Percentiles rank a stretch among this genome's conserved stretches.
These are phyloP conservation scores for Calocera cornea DNA, from an alignment of 768 basidiomycete genomes.

Conservation along the genomic window DNA sequence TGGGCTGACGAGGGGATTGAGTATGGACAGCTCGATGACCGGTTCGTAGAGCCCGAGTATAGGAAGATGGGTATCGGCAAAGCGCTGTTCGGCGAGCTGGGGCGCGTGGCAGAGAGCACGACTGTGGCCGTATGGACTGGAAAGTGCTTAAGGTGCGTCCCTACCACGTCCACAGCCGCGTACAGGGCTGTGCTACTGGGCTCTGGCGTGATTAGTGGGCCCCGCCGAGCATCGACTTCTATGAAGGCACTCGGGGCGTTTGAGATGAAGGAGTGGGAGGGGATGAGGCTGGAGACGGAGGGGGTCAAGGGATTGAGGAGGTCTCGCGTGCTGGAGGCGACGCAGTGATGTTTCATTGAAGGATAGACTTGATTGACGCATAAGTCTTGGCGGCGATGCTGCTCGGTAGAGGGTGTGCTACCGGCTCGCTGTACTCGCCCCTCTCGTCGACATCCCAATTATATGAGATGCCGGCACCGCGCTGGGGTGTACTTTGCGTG, in stretches of 20 bases:
- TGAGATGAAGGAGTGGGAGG: constrained; percentile 74
- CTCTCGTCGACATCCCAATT: no score
- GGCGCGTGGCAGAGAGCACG: constrained; percentile 64
- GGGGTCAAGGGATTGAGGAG: constrained; percentile 19
- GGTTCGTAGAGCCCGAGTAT: constrained; percentile 69
- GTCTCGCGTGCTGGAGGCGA: constrained; percentile 6
- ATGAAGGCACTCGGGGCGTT: constrained; percentile 70
- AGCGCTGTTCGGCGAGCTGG: constrained; percentile 74
- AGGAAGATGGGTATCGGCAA: constrained; percentile 74
- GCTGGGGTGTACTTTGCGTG: no score
- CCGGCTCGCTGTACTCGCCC: no score
- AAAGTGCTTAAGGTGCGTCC: constrained; percentile 37
- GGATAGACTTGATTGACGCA: no score
- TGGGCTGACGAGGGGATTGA: no score
- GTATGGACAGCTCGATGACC: constrained; percentile 91
- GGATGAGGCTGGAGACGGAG: constrained; percentile 29
- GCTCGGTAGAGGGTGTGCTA: no score
- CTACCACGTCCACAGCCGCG: no score
- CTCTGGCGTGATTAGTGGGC: constrained; percentile 59
- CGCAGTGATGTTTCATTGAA: not conserved
- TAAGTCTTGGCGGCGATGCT: no score
- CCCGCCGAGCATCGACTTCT: constrained; percentile 79
- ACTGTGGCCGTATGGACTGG: constrained; percentile 27
- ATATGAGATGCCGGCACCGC: no score
- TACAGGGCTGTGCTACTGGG: no score